Base-by-base conservation (phyloP, 164 flowering plant genomes). In the Berberis thunbergii region DNA sequence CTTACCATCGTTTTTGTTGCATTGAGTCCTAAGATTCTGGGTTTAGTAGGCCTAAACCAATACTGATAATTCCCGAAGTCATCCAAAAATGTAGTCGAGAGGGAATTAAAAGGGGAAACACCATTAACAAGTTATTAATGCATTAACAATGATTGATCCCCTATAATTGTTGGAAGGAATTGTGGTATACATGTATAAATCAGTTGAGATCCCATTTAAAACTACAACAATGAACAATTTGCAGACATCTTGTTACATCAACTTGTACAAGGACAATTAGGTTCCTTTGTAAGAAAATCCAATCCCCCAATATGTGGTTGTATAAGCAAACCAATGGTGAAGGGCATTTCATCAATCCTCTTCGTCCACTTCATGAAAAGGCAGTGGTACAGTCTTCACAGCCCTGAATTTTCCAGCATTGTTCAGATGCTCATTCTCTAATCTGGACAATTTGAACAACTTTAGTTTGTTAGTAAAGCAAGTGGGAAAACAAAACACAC, bases 401-500 rank as follows among this genome's bases (percentile, higher is more conserved):
- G 96, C 96, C 73, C 97, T 84, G 71, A 86, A 93, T 60, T 89
- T 86, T 53, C 97, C 98, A 54, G 91, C 94, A 85, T 93, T 93
- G 72, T 88, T 93, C 56, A 93, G 87, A 85, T 93, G 98, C 89
- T 92, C 98, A 83, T 92, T 92, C 88, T 92, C 98, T 85, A 92
- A 84, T 73, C 97, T 91, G 85, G 11, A 48, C 58, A 65, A 69
- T 68, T 54, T 26, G 54, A 8, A 6, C 52, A 42, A 62, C 1
- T 38, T 26, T 61, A 44, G 56, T 42, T 26, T 26, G 26, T 70
- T 38, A 26, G 55, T 4, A 26, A 61, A 54, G 43, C 61, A 64
- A 45, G 61, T 54, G 26, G 59, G 55, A 59, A 54, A 43, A 44
- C 9, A 50, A 0, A 42, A 38, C 2, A 2, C 53, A 5, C 12